Base-by-base conservation (phyloP, 2,329 filamentous ascomycete species). In the Thielaviopsis punctulata region DNA sequence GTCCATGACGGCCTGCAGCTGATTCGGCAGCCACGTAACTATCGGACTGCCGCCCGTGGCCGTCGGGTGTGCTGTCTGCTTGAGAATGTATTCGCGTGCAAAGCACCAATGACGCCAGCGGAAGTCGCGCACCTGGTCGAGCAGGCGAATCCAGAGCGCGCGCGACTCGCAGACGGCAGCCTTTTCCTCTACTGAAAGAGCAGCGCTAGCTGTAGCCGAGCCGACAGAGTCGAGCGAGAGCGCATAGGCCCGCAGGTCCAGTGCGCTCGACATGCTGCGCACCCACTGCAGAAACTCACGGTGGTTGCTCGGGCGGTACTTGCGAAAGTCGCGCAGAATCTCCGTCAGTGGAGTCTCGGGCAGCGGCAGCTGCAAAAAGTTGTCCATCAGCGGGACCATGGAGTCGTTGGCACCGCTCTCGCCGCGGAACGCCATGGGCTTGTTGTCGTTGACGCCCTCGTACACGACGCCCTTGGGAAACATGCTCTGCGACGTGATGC, bases 371-470 rank as follows among this genome's bases (percentile, higher is more conserved):
- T 92, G 77, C 53, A 92, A 75, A 49, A 95, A 74, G 64, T 90
- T 89, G 65, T 95, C 90, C 61, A 90, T 80, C 3, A 95, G 77
- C 2, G 90, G 89, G 52, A 94, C 82, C 73, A 96, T 95, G 68
- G 82, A 85, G 69, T 96, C 90, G 63, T 95, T 95, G 58, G 90
- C 90, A 44, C 90, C 90, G 48, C 82, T 88, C 69, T 95, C 90
- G 59, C 90, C 90, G 27, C 90, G 82, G 76, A 95, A 95, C 52
- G 76, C 82, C 64, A 87, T 69, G 3, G 85, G 83, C 62, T 84
- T 64, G 55, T 67, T 66, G 55, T 83, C 79, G 58, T 82, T 82
- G 56, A 90, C 77, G 8, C 87, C 88, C 64, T 93, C 84, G 64
- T 95, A 95, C 46, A 94, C 68, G 7, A 95, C 90, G 8, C 90